Percentiles rank a stretch among this genome's conserved stretches.
phyloP scores from a whole-genome alignment of 1,284 basidiomycete species.

The Ustilago esculenta region DNA sequence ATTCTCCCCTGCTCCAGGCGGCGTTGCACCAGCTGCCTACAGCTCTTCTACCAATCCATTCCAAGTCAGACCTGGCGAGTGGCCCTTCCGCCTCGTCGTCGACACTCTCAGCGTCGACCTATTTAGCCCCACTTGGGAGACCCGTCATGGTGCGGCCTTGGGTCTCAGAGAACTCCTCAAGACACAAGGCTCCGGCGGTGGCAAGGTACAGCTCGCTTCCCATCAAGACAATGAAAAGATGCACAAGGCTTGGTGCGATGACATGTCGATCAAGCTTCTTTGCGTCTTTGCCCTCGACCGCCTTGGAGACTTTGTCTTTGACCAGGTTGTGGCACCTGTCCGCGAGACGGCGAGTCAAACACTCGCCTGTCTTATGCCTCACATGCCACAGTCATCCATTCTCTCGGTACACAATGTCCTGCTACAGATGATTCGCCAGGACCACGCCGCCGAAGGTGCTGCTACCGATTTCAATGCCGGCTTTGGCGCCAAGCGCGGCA shows the following conservation, averaged over 20 bases:
- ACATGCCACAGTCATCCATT: constrained; percentile 81
- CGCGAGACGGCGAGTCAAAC: constrained; percentile 96
- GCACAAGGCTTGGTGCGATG: constrained; percentile 89
- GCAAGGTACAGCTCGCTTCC: constrained; percentile 70
- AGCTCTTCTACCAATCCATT: constrained; percentile 49
- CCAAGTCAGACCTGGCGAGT: constrained; percentile 73
- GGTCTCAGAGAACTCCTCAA: constrained; percentile 89
- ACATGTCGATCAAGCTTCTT: constrained; percentile 84
- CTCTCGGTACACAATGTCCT: constrained; percentile 83
- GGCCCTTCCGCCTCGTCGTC: constrained; percentile 88
- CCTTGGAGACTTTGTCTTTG: constrained; percentile 96
- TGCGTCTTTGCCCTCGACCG: constrained; percentile 94
- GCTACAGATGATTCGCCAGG: constrained; percentile 91
- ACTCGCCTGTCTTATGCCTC: constrained; percentile 84
- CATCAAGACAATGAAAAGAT: constrained; percentile 35
- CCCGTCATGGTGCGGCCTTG: constrained; percentile 91
- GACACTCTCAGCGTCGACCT: constrained; percentile 85
- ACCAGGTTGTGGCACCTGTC: constrained; percentile 96
- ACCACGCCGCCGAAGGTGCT: constrained; percentile 69
- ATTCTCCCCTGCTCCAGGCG: constrained; percentile 27
- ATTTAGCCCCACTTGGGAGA: constrained; percentile 87
- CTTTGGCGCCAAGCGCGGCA: constrained; percentile 68
- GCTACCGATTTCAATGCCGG: constrained; percentile 26
- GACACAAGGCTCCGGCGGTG: constrained; percentile 82
- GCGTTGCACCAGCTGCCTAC: constrained; percentile 34